These are phyloP conservation scores for Hyaloscypha finlandica DNA, from an alignment of 495 filamentous ascomycete genomes.

Conservation along the genomic window DNA sequence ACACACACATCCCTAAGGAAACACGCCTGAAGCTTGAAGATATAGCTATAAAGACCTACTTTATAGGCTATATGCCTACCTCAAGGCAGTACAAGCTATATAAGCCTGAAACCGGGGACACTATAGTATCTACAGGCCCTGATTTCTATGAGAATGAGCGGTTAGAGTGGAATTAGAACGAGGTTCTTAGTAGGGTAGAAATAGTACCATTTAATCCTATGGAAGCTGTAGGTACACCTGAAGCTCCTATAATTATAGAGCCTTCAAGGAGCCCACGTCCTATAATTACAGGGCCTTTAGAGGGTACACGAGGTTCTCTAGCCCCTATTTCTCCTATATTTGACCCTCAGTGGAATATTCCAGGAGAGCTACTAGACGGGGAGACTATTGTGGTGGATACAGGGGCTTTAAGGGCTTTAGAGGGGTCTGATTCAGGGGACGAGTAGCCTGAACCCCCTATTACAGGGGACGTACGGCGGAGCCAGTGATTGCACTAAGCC, in stretches of 20 bases:
- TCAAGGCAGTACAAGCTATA: too few species aligned
- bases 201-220: background rate
- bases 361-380: background rate
- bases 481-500: too few species aligned
- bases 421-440: too few species aligned
- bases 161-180: background rate
- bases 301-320: background rate
- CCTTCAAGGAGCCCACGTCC: too few species aligned
- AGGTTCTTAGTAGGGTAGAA: background rate
- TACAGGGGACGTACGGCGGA: too few species aligned
- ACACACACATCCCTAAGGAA: background rate
- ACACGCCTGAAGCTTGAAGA: background rate
- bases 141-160: background rate
- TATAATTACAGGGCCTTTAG: background rate
- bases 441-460: too few species aligned
- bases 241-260: background rate
- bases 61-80: too few species aligned
- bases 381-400: background rate
- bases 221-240: background rate
- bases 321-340: too few species aligned
- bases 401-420: background rate
- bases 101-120: too few species aligned
- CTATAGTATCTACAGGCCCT: conserved; percentile 11
- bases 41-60: too few species aligned
- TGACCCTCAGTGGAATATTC: background rate